These are phyloP conservation scores for Neurospora sp. DNA, from an alignment of 495 filamentous ascomycete genomes.

Conservation along the genomic window DNA sequence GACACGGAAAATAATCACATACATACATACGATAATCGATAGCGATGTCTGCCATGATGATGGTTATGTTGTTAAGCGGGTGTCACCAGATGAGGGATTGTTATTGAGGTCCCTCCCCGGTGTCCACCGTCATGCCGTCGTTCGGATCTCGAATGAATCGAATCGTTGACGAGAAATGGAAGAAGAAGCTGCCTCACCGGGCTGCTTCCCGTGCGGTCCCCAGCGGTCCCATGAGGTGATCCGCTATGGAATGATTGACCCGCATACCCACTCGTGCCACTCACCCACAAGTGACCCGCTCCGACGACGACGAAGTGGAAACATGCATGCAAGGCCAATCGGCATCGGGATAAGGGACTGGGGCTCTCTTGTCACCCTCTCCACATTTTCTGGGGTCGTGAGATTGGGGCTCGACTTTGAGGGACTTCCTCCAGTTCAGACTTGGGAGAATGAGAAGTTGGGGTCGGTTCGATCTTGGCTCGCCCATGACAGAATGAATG, in stretches of 20 bases:
- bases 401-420: background rate
- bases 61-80: too few relatives aligned
- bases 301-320: background rate
- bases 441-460: background rate
- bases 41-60: too few relatives aligned
- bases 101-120: too few relatives aligned
- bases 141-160: too few relatives aligned
- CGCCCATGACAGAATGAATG: too few relatives aligned
- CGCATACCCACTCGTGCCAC: background rate
- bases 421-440: background rate
- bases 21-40: too few relatives aligned
- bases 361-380: background rate
- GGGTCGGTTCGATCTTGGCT: background rate
- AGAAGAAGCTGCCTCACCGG: background rate
- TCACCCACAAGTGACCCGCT: background rate
- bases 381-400: background rate
- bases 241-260: background rate
- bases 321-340: background rate
- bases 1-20: too few relatives aligned
- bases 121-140: too few relatives aligned
- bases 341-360: background rate
- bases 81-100: too few relatives aligned
- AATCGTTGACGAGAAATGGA: background rate
- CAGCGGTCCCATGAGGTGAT: background rate
- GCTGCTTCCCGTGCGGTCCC: background rate